These are phyloP conservation scores for Ceratocystis papillata DNA, from an alignment of 2,329 filamentous ascomycete genomes.

Conservation along the genomic window DNA sequence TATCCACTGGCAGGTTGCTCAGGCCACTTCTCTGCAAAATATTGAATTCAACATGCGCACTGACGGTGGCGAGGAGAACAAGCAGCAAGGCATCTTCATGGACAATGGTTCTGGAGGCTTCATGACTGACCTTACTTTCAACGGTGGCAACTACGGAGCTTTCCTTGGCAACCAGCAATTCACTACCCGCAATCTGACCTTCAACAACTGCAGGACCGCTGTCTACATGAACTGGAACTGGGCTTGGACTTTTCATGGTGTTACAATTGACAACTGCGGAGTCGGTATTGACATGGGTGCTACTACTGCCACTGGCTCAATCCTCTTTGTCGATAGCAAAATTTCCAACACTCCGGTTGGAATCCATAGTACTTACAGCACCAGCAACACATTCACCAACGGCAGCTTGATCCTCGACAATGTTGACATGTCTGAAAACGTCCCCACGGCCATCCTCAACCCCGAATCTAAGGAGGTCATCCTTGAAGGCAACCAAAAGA, in stretches of 20 bases:
- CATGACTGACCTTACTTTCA: slow-evolving; percentile 73
- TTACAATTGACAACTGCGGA: slow-evolving; percentile 63
- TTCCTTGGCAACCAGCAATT: slow-evolving; percentile 84
- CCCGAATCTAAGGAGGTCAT: slow-evolving; percentile 47
- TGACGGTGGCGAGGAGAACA: slow-evolving; percentile 52
- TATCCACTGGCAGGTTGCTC: slow-evolving; percentile 80
- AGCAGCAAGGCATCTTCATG: slow-evolving; percentile 70
- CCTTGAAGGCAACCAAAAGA: slow-evolving; percentile 56
- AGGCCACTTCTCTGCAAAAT: slow-evolving; percentile 70
- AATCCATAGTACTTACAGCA: slow-evolving; percentile 62
- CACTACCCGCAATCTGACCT: slow-evolving; percentile 70
- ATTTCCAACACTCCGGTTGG: slow-evolving; percentile 67
- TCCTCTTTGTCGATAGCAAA: slow-evolving; percentile 70
- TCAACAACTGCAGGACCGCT: slow-evolving; percentile 71
- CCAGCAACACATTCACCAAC: slow-evolving; percentile 54
- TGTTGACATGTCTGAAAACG: slow-evolving; percentile 63
- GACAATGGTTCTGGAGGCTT: slow-evolving; percentile 78
- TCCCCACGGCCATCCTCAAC: slow-evolving; percentile 55
- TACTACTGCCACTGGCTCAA: slow-evolving; percentile 71
- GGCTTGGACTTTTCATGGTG: slow-evolving; percentile 68
- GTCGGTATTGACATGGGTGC: slow-evolving; percentile 65
- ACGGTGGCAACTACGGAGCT: slow-evolving; percentile 65
- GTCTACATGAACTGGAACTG: slow-evolving; percentile 91
- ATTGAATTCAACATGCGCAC: slow-evolving; percentile 69
- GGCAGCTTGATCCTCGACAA: slow-evolving; percentile 81